Evolutionary conservation across 768 basidiomycete species (phyloP).

Genomic region (Suillus subaureus): DNA sequence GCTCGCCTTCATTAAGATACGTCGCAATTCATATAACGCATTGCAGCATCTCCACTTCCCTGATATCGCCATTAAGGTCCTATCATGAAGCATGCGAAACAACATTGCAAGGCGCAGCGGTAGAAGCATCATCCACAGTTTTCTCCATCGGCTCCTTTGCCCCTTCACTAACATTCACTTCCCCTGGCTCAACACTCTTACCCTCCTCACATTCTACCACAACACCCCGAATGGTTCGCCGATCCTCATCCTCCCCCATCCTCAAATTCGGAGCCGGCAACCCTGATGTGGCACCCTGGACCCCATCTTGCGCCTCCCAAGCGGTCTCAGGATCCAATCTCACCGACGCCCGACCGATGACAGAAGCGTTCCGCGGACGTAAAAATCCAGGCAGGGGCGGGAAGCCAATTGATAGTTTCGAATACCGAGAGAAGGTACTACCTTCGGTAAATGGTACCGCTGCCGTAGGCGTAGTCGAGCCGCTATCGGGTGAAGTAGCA

Average conservation of each 20-base stretch:
- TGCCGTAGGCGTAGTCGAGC: constrained; percentile 58
- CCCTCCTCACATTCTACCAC: constrained; percentile 21
- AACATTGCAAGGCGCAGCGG: constrained; percentile 19
- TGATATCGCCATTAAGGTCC: background rate
- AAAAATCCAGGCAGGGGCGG: constrained; percentile 66
- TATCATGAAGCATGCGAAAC: constrained; percentile 7
- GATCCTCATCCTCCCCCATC: constrained; percentile 39
- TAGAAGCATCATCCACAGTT: constrained; percentile 14
- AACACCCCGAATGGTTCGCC: constrained; percentile 39
- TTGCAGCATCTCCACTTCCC: background rate
- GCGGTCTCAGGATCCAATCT: constrained; percentile 24
- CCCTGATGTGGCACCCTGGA: background rate
- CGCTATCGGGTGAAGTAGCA: constrained; percentile 52
- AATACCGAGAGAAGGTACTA: constrained; percentile 40
- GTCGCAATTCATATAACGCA: background rate
- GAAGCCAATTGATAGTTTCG: constrained; percentile 50
- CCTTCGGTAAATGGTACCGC: constrained; percentile 33
- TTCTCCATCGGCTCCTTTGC: constrained; percentile 17
- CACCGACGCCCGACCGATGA: constrained; percentile 25
- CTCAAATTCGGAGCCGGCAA: background rate
- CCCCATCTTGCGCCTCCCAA: constrained; percentile 23
- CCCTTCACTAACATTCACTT: constrained; percentile 14
- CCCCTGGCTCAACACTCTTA: constrained; percentile 13
- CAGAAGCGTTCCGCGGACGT: constrained; percentile 61
- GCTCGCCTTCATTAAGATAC: constrained; percentile 4